Evolutionary conservation across 106 monocot genomes (phyloP), one percentile per base, ranked within the genome.

Genomic region (Platanthera zijinensis): DNA sequence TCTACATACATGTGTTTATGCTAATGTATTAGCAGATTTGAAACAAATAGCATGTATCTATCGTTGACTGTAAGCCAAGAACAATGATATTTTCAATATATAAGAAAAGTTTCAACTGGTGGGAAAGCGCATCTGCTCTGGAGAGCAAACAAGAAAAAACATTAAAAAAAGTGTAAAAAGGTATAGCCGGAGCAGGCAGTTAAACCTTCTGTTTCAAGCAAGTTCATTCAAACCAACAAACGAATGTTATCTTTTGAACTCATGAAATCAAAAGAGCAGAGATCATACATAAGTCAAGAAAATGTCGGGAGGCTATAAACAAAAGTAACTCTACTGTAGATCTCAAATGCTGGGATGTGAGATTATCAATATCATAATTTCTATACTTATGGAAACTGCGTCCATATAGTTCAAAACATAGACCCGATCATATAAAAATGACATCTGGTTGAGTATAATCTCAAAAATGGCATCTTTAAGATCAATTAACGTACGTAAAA

Each of bases 1-100:
- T 97, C 97, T 97, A 49, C 50, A 83, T 1, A 74, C 72, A 72
- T 6, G 51, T 51, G 10, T 21, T 72, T 51, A 72, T 70, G 70
- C 39, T 39, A 10, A 48, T 72, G 72, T 13, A 51, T 70, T 21
- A 72, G 50, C 15, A 72, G 9, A 51, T 21, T 46, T 50, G 22
- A 51, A 21, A 21, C 72, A 49, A 51, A 50, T 45, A 46, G 8
- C 17, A 50, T 51, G 21, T 8, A 72, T 48, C 9, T 46, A 70
- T 69, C 9, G n/a, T 47, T 5, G n/a, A 45, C 6, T 70, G 48
- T n/a, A 48, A 48, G 10, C 4, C 14, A 72, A 4, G 21, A 72
- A 18, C 10, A 70, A 47, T 47, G 8, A 15, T n/a, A 70, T 48
- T 69, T 70, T 17, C 48, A 70, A 70, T 10, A 47, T 8, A 53